Evolutionary conservation across 2,329 filamentous ascomycete species (phyloP).

Genomic region (Metarhizium brunneum): DNA sequence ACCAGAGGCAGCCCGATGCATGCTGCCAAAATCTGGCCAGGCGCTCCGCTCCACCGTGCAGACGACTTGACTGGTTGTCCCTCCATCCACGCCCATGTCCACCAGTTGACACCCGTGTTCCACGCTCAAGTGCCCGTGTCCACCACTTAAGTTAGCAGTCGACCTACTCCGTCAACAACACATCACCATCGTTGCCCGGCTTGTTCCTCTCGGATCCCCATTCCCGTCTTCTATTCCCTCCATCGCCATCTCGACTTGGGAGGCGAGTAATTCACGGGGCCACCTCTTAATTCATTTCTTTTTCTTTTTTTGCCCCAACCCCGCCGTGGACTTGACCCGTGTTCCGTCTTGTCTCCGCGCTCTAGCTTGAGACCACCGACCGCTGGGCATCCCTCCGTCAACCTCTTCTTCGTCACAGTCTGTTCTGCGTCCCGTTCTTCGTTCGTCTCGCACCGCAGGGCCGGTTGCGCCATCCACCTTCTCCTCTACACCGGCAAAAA

Average conservation of each 20-base stretch:
- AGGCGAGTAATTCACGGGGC: neutral
- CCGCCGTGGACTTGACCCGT: neutral
- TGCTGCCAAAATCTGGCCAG: neutral
- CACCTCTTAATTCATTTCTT: neutral
- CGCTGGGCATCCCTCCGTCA: neutral
- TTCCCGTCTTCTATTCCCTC: neutral
- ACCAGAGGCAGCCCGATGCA: too few relatives aligned
- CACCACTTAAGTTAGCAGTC: neutral
- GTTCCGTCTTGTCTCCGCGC: neutral
- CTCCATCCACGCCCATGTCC: too few relatives aligned
- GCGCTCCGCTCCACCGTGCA: too few relatives aligned
- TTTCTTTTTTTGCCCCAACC: neutral
- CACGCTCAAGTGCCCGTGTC: neutral
- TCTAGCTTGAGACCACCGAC: neutral
- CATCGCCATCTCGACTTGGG: slow-evolving; percentile 3
- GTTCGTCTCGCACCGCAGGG: slow-evolving; percentile 13
- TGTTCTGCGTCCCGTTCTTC: neutral
- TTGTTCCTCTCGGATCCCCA: neutral
- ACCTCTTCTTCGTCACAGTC: slow-evolving; percentile 7
- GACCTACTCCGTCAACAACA: slow-evolving; percentile 3
- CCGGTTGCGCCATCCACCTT: slow-evolving; percentile 10
- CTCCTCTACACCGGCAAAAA: neutral
- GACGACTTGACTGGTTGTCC: too few relatives aligned
- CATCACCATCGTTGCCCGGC: neutral
- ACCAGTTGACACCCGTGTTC: neutral